Evolutionary conservation across 257 asterid species (phyloP).

Genomic region (Jaltomata sinuosa): DNA sequence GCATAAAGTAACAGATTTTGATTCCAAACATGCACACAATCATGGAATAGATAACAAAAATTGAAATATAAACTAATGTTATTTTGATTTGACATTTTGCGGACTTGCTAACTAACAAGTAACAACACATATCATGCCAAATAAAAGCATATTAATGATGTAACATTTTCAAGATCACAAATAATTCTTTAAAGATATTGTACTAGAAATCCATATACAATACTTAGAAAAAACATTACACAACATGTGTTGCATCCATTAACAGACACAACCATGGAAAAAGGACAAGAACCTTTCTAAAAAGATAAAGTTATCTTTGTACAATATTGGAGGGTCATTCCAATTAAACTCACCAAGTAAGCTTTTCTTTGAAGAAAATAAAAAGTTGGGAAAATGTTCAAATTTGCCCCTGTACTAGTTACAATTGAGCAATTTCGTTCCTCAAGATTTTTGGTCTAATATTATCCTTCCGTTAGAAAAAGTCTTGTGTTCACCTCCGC

Average conservation of each 20-base stretch:
- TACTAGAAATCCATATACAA: background rate
- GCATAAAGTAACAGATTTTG: no score
- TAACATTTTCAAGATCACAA: background rate
- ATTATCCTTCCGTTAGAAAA: background rate
- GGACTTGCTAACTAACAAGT: background rate
- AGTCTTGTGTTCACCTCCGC: background rate
- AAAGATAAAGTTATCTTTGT: slow-evolving; percentile 13
- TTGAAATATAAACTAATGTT: background rate
- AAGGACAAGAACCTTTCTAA: slow-evolving; percentile 8
- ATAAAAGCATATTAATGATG: background rate
- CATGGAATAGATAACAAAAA: no score
- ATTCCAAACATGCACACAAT: no score
- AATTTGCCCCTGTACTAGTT: background rate
- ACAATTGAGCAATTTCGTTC: background rate
- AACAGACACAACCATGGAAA: slow-evolving; percentile 51
- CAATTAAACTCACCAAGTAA: background rate
- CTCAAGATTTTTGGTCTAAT: background rate
- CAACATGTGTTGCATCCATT: slow-evolving; percentile 43
- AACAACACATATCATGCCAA: background rate
- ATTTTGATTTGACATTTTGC: background rate
- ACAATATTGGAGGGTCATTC: slow-evolving; percentile 5
- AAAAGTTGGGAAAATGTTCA: background rate
- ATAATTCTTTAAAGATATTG: background rate
- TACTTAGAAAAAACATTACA: slow-evolving; percentile 6
- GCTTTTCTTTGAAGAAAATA: background rate